Percentiles rank a stretch among this genome's conserved stretches.
Evolutionary conservation across 1,284 basidiomycete species (phyloP).

Genomic region (Pseudozyma sp.): DNA sequence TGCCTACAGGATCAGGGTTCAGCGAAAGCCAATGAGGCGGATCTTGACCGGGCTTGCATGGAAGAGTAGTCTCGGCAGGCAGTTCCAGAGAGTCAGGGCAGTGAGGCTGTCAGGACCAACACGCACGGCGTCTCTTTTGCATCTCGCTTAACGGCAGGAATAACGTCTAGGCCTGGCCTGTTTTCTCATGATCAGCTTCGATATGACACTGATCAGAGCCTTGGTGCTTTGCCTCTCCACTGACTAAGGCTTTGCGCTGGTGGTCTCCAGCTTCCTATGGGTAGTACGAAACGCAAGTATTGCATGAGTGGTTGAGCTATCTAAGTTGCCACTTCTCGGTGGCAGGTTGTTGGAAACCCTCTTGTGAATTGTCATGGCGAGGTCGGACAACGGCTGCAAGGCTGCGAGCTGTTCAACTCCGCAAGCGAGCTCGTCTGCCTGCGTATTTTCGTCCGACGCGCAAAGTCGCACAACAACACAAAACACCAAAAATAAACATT

Average conservation of each 20-base stretch:
- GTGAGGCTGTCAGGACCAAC: not conserved
- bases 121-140: not conserved
- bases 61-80: not conserved
- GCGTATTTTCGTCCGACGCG: too few species aligned
- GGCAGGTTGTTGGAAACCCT: too few species aligned
- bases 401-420: conserved; percentile 25
- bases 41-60: not conserved
- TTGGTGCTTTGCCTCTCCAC: too few species aligned
- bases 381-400: not conserved
- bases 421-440: not conserved
- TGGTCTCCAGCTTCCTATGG: too few species aligned
- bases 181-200: not conserved
- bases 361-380: too few species aligned
- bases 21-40: not conserved
- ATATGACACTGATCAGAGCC: not conserved
- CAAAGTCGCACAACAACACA: conserved; percentile 5
- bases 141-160: not conserved
- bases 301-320: too few species aligned
- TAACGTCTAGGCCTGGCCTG: not conserved
- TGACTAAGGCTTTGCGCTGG: too few species aligned
- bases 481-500: not conserved
- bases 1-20: not conserved
- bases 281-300: too few species aligned
- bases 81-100: not conserved
- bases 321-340: too few species aligned